Base-by-base conservation (phyloP, 2,329 filamentous ascomycete genomes). In the Xylariaceae sp. region DNA sequence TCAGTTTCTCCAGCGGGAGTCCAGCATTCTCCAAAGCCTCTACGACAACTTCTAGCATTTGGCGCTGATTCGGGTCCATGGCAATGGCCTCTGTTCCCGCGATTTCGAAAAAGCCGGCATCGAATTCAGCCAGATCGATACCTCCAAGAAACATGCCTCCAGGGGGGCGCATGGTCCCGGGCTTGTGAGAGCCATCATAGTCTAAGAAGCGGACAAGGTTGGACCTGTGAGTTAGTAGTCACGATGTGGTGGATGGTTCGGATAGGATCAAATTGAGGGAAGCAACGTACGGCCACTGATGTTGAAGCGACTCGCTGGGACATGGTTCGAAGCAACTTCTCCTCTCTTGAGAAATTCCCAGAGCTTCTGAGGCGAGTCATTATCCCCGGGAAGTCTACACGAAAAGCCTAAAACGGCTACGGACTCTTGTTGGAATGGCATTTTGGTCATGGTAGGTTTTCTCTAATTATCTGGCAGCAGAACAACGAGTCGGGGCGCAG, bases 101-200 rank as follows among this genome's bases (percentile, higher is more conserved):
- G 3, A 62, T 22, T 6, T 53, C 45, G 39, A 61, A 61, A 41
- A 67, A 68, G 0, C 21, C 16, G 20, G 63, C 61, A 40, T 72
- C 67, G 33, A 72, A 67, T 2, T 58, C 54, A 2, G 46, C 37
- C 0, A 56, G 57, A 36, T 72, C 64, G 1, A 64, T 52, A 5
- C 66, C 55, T 1, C 65, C 54, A 3, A 73, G 52, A 47, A 72
- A 72, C 64, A 67, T 68, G 23, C 65, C 67, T 2, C 64, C 66
- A 0, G 48, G 54, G 0, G 56, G 59, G 1, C 61, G 57, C 51
- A 67, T 68, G 2, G 67, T 70, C 1, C 59, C 49, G 0, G 62
- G 63, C 29, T 68, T 67, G 5, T 47, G 55, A 0, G 65, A 60
- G 0, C 58, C 60, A 49, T 73, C 69, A 22, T 61, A 65, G 47